Percentiles rank a stretch among this genome's conserved stretches.
Conservation (phyloP, 176 grass and related monocot species). For the Triticum dicoccoides region DNA sequence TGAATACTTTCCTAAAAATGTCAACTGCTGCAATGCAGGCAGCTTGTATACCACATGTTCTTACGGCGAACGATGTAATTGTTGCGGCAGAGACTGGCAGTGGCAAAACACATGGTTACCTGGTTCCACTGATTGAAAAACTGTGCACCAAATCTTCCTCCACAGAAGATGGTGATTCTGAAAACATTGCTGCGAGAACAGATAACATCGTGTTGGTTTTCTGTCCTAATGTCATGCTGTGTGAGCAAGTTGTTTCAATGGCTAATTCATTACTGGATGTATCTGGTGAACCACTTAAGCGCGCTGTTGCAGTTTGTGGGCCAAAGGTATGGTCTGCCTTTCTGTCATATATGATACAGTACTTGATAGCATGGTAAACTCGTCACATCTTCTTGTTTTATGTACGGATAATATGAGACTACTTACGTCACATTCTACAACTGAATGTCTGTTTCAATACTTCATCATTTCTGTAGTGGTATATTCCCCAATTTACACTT, state of each 20-base stretch:
- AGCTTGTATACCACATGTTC: constrained; percentile 79
- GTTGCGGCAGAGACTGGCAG: constrained; percentile 91
- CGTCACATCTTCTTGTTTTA: not conserved
- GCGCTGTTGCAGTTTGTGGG: constrained; percentile 81
- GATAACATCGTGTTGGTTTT: constrained; percentile 51
- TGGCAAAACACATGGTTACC: constrained; percentile 95
- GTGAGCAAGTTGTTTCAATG: constrained; percentile 89
- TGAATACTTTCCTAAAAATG: not conserved
- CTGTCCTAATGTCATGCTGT: constrained; percentile 96
- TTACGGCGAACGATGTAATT: constrained; percentile 65
- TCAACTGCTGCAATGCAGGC: constrained; percentile 52
- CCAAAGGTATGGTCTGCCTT: constrained; percentile 52
- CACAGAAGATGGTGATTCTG: constrained; percentile 22
- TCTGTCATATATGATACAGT: not conserved
- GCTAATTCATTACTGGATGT: constrained; percentile 70
- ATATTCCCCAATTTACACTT: not conserved
- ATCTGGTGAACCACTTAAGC: constrained; percentile 63
- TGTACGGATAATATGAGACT: not conserved
- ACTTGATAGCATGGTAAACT: constrained; percentile 17
- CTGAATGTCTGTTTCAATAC: not conserved
- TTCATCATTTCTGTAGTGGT: not conserved
- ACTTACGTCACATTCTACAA: not conserved
- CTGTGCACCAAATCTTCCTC: constrained; percentile 46
- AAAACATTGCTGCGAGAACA: not conserved
- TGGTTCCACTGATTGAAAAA: constrained; percentile 83